phyloP scores from a whole-genome alignment of 345 rosid genomes.

The Salix brachista region DNA sequence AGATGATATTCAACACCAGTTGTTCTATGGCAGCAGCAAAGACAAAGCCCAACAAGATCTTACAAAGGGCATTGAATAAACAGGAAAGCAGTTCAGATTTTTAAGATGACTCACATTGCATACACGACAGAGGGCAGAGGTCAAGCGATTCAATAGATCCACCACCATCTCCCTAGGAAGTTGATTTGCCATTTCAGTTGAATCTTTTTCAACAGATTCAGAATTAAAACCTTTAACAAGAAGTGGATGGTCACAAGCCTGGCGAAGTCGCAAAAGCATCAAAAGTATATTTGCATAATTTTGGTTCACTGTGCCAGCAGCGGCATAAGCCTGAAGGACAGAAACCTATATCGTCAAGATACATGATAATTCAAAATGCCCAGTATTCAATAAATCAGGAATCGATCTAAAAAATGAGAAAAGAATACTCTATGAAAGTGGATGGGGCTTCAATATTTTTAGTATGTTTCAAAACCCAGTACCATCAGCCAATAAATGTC shows the following conservation, averaged over 20 bases:
- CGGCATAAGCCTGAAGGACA: slow-evolving; percentile 71
- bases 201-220: slow-evolving; percentile 56
- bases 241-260: slow-evolving; percentile 93
- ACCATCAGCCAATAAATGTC: not conserved
- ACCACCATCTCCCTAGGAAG: slow-evolving; percentile 50
- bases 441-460: not conserved
- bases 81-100: not conserved
- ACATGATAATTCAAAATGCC: slow-evolving; percentile 10
- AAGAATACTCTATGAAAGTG: not conserved
- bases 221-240: slow-evolving; percentile 63
- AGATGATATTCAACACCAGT: not conserved
- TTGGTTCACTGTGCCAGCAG: slow-evolving; percentile 87
- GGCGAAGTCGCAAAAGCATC: slow-evolving; percentile 94
- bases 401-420: not conserved
- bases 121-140: slow-evolving; percentile 54
- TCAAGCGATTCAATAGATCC: slow-evolving; percentile 48
- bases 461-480: not conserved
- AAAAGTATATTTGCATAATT: slow-evolving; percentile 95
- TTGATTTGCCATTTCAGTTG: slow-evolving; percentile 59
- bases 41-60: not conserved
- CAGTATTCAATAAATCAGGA: slow-evolving; percentile 1
- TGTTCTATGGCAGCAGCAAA: not conserved
- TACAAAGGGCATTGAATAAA: not conserved
- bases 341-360: slow-evolving; percentile 8
- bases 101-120: slow-evolving; percentile 61